Base-by-base conservation (phyloP, 495 filamentous ascomycete genomes). In the Penicillium desertorum region DNA sequence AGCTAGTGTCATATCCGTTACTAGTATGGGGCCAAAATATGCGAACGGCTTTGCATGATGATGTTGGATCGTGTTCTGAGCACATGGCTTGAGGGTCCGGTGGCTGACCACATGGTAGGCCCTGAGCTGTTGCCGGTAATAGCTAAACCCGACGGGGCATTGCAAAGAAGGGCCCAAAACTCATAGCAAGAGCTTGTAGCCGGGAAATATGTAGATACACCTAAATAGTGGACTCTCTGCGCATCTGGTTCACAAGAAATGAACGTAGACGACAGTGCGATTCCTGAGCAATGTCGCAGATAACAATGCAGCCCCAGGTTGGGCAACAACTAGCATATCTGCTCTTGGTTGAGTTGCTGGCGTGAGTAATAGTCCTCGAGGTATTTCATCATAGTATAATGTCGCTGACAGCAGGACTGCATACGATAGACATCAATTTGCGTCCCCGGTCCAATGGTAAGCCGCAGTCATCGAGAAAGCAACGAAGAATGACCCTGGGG, bases 341-440 rank as follows among this genome's bases (percentile, higher is more conserved):
- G 30, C 48, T 51, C 22, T 20, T 51, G 22, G 30, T 51, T 34
- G 48, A 51, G 19, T 36, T 51, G 19, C 27, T 51, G 23, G 22
- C 48, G 48, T 51, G 27, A 34, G 48, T 30, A 8, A 30, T 30
- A 30, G 29, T 30, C 29, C 29, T 8, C 29, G 29, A 30, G 29
- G 29, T 10, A 30, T 30, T 8, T 30, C 29, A 30, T 30, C 29
- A 30, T 29, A 16, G 14, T 37, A 20, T 16, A 32, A 30, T n/a
- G 11, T 37, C 29, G 29, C 29, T 30, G 29, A 30, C 14, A 30
- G 14, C 14, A 51, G 17, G 19, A 20, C 29, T 32, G 10, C 17
- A 30, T 51, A 51, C 48, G 29, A 30, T 41, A 60, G 57, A 41
- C 44, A 60, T 34, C 57, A 60, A 37, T 56, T 60, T 49, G 57